Evolutionary conservation across 2,329 filamentous ascomycete genomes (phyloP).

Genomic region (Biscogniauxia marginata): DNA sequence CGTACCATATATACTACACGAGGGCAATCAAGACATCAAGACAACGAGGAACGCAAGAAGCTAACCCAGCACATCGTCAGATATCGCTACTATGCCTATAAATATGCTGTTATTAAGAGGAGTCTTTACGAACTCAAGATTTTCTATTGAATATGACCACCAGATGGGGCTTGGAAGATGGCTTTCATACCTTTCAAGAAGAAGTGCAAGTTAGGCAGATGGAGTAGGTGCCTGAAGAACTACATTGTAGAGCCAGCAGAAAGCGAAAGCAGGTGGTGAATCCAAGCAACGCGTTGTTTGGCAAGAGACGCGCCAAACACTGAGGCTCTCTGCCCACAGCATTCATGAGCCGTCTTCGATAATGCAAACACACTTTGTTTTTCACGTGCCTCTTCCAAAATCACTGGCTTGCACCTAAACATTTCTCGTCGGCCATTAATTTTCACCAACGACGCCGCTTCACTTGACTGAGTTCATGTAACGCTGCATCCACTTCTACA

Average conservation of each 20-base stretch:
- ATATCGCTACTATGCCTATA: no score
- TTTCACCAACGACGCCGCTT: no score
- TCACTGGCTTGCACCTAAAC: no score
- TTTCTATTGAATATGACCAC: background rate
- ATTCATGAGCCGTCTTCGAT: background rate
- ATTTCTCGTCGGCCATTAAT: no score
- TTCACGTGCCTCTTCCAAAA: background rate
- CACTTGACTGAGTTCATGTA: no score
- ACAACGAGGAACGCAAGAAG: no score
- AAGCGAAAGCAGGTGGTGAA: background rate
- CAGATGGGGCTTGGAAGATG: background rate
- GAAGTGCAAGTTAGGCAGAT: background rate
- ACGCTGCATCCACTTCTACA: no score
- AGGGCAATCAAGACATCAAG: no score
- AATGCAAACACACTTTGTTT: background rate
- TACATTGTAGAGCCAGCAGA: background rate
- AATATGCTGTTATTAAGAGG: background rate
- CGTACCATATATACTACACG: no score
- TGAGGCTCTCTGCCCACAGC: no score
- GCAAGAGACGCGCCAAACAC: background rate
- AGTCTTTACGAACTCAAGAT: background rate
- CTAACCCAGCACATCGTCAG: no score
- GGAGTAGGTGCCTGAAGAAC: background rate
- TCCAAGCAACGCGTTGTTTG: background rate
- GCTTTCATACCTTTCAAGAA: background rate